Percentiles rank a stretch among this genome's conserved stretches.
Conservation (phyloP, 345 rosid species). For the Syzygium aromaticum region DNA sequence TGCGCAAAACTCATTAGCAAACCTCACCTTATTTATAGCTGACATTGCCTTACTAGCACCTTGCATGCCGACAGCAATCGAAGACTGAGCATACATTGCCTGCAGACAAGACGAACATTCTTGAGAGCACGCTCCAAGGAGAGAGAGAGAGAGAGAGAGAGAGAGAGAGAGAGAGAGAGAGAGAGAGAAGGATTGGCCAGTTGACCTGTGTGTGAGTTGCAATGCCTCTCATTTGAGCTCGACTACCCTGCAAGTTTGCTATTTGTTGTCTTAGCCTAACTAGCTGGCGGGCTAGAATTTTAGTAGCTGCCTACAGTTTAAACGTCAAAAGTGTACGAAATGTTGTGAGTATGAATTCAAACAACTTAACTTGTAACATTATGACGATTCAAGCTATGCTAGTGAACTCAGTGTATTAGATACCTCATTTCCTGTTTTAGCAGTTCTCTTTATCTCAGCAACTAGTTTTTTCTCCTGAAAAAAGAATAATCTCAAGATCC, state of each 20-base stretch:
- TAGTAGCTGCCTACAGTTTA: conserved; percentile 67
- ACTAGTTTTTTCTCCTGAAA: conserved; percentile 89
- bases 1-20: background rate
- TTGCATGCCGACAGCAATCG: conserved; percentile 86
- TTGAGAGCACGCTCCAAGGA: background rate
- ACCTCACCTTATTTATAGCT: conserved; percentile 79
- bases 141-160: background rate
- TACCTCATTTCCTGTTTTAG: conserved; percentile 95
- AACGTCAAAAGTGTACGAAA: background rate
- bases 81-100: conserved; percentile 95
- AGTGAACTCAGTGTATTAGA: background rate
- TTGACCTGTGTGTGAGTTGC: conserved; percentile 95
- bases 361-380: background rate
- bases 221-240: conserved; percentile 98
- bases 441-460: conserved; percentile 86
- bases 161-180: background rate
- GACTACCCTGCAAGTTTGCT: conserved; percentile 82
- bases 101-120: conserved; percentile 13
- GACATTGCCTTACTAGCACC: conserved; percentile 91
- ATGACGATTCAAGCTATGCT: background rate
- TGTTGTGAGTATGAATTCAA: background rate
- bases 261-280: conserved; percentile 90
- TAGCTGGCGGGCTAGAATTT: conserved; percentile 79
- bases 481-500: background rate
- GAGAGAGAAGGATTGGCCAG: background rate